Conservation (phyloP, 148 eudicot species). For the Agrostemma githago region DNA sequence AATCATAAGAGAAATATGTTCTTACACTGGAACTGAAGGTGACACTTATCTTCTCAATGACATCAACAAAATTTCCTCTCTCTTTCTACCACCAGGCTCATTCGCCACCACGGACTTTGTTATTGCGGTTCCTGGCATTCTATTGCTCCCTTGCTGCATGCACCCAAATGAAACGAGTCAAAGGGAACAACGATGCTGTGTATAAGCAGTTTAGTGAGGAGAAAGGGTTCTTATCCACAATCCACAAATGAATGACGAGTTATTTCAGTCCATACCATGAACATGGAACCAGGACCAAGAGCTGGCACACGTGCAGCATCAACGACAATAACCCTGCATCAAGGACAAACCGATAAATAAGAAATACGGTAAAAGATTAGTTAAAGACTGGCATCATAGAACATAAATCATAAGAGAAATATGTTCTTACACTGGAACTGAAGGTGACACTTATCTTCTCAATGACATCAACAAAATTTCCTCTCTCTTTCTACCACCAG, state of each 20-base stretch:
- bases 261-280: slow-evolving; percentile 56
- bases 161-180: slow-evolving; percentile 20
- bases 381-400: no score
- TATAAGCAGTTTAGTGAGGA: not conserved
- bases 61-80: slow-evolving; percentile 98
- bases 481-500: slow-evolving; percentile 92
- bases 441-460: slow-evolving; percentile 97
- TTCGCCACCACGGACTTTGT: slow-evolving; percentile 95
- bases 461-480: slow-evolving; percentile 94
- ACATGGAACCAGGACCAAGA: slow-evolving; percentile 87
- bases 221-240: not conserved
- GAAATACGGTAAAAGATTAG: no score
- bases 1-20: slow-evolving; percentile 24
- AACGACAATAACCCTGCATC: no score
- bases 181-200: slow-evolving; percentile 11
- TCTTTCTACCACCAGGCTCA: slow-evolving; percentile 91
- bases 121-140: slow-evolving; percentile 98
- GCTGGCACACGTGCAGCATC: slow-evolving; percentile 82
- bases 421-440: slow-evolving; percentile 88
- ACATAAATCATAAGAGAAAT: slow-evolving; percentile 18
- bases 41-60: slow-evolving; percentile 93
- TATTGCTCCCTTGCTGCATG: slow-evolving; percentile 83
- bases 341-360: no score
- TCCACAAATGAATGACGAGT: not conserved
- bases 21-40: slow-evolving; percentile 97